Percentiles rank a stretch among this genome's conserved stretches.
Evolutionary conservation across 1,139 yeast species (phyloP).

Genomic region (Magnusiomyces fungicola): DNA sequence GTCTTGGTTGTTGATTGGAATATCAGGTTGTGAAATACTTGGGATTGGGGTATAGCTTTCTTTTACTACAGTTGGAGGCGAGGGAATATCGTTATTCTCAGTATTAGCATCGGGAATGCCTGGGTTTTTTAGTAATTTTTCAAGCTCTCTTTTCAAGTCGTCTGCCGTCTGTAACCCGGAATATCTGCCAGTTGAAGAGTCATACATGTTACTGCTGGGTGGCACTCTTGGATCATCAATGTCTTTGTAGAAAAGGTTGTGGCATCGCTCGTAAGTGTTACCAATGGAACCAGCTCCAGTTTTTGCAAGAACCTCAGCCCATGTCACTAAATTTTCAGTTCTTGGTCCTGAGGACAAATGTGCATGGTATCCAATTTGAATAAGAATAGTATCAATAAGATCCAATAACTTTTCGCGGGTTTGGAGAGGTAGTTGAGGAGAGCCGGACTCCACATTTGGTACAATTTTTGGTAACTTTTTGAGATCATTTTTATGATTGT

Average conservation of each 20-base stretch:
- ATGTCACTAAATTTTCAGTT: background rate
- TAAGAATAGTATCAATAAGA: constrained; percentile 13
- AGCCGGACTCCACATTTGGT: constrained; percentile 16
- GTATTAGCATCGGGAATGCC: no score
- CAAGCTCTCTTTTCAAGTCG: no score
- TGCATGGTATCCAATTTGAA: constrained; percentile 6
- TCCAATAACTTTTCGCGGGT: constrained; percentile 13
- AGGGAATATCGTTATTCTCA: no score
- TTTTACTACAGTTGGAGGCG: no score
- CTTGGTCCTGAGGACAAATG: background rate
- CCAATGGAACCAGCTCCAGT: constrained; percentile 15
- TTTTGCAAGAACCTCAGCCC: constrained; percentile 3
- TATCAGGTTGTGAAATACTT: no score
- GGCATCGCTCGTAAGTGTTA: constrained; percentile 17
- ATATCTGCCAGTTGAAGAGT: no score
- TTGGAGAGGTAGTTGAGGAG: constrained; percentile 18
- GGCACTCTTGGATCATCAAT: background rate
- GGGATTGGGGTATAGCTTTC: no score
- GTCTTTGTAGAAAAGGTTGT: constrained; percentile 15
- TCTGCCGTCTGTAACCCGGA: no score
- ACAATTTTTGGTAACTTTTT: background rate
- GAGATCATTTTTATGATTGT: background rate
- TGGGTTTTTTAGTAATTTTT: no score
- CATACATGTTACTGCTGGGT: no score
- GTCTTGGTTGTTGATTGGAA: background rate